Evolutionary conservation across 176 grass and related monocot genomes (phyloP).

Genomic region (Typha latifolia): DNA sequence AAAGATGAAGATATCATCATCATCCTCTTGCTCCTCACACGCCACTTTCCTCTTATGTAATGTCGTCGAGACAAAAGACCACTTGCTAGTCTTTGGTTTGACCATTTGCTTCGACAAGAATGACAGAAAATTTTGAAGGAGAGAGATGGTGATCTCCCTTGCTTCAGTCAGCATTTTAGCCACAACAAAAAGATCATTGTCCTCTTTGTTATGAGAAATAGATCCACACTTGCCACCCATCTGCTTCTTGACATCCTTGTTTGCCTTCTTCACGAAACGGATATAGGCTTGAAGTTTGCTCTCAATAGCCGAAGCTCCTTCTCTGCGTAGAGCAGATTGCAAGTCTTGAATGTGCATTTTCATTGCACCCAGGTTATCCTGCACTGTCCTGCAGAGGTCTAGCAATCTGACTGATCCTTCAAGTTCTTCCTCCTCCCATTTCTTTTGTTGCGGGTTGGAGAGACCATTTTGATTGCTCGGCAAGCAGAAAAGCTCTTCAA

Average conservation of each 20-base stretch:
- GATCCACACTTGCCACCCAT: constrained; percentile 10
- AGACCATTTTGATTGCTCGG: constrained; percentile 32
- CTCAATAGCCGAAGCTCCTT: constrained; percentile 12
- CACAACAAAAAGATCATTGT: background rate
- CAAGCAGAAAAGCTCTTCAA: constrained; percentile 22
- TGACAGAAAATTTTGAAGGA: constrained; percentile 14
- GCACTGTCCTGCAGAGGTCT: constrained; percentile 28
- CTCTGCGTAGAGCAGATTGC: constrained; percentile 16
- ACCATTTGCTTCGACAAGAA: constrained; percentile 24
- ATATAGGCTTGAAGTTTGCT: constrained; percentile 27
- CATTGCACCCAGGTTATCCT: constrained; percentile 27
- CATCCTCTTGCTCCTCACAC: constrained; percentile 1
- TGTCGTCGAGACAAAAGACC: constrained; percentile 25
- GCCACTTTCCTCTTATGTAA: constrained; percentile 25
- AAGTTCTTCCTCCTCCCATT: constrained; percentile 37
- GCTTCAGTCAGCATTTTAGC: constrained; percentile 25
- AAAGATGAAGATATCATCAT: background rate
- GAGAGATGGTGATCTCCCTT: constrained; percentile 19
- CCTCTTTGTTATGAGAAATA: constrained; percentile 12
- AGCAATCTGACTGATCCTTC: constrained; percentile 30
- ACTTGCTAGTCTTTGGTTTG: constrained; percentile 25
- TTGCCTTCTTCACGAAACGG: constrained; percentile 16
- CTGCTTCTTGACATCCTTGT: constrained; percentile 30
- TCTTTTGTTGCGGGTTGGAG: constrained; percentile 22
- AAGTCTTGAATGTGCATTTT: constrained; percentile 28